Evolutionary conservation across 345 rosid genomes (phyloP).

Genomic region (Diplotaxis tenuifolia): DNA sequence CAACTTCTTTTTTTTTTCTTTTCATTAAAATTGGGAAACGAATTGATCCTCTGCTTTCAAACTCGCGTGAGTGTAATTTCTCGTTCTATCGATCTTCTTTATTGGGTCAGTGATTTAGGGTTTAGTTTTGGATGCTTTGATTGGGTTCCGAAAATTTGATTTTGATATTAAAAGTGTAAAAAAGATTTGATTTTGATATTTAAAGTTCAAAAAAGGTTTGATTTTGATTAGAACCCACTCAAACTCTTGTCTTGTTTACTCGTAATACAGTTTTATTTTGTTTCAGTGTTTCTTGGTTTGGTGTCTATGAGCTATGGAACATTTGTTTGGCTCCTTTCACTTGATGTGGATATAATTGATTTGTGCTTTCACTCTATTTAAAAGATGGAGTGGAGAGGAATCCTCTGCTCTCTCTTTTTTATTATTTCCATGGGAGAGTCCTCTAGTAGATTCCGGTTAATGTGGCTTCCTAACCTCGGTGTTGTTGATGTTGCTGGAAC

Average conservation of each 20-base stretch:
- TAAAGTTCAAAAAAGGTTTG: neutral
- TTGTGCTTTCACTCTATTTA: neutral
- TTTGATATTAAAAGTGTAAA: neutral
- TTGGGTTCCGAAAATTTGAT: neutral
- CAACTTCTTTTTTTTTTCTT: slow-evolving; percentile 2
- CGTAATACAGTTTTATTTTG: slow-evolving; percentile 20
- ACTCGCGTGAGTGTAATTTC: slow-evolving; percentile 19
- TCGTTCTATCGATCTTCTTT: slow-evolving; percentile 8
- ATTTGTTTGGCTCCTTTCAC: neutral
- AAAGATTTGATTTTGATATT: too few species aligned
- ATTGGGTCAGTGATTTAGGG: slow-evolving; percentile 29
- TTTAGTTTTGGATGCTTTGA: neutral
- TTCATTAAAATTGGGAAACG: neutral
- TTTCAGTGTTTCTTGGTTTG: neutral
- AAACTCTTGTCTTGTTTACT: neutral
- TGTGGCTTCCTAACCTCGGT: slow-evolving; percentile 49
- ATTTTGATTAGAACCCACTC: neutral
- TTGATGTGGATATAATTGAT: slow-evolving; percentile 5
- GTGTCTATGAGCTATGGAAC: slow-evolving; percentile 5
- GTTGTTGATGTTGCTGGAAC: slow-evolving; percentile 36
- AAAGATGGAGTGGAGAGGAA: slow-evolving; percentile 63
- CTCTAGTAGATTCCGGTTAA: slow-evolving; percentile 40
- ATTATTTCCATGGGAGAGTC: slow-evolving; percentile 64
- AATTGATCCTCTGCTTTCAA: neutral
- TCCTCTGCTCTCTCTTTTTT: slow-evolving; percentile 48